Evolutionary conservation across 108 stramenopile genomes (phyloP), one percentile per base, ranked within the genome.

Genomic region (Cyclotella atomus): DNA sequence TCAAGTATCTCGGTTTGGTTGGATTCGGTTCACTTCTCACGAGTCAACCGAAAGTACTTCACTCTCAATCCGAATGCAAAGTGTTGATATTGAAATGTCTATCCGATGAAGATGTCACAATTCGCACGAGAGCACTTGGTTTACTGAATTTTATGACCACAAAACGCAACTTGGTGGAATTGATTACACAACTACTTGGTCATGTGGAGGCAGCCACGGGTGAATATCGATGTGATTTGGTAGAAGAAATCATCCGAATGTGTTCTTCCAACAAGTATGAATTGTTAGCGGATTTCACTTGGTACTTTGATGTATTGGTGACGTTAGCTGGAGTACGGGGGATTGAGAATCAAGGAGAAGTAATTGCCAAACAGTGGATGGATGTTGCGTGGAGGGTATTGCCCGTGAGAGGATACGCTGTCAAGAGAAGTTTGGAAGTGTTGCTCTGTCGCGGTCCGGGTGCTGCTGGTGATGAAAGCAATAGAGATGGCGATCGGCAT

Each of bases 1-100:
- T 99, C 34, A 99, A 99, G 81, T 97, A 99, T 84, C 85, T 97
- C 32, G 99, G 99, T 53, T 81, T 99, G 28, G 97, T 99, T 3
- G 99, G 97, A 6, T 97, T 99, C 68, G 91, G 83, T 32, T 84
- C 92, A 7, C 83, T 99, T 53, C 91, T 98, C 85, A 75, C 74
- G 59, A 96, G 95, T 54, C 92, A 97, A 79, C 97, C 99, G 25
- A 83, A 88, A 49, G 95, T 92, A 0, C 82, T 99, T 32, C 79
- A 87, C 27, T 77, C 79, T 10, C 77, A 81, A n/a, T 74, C 86
- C 6, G 97, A 94, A 46, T 96, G 96, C 68, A 84, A 92, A 25
- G 93, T 91, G 6, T 84, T 97, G 36, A 96, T 99, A 27, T 84
- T 99, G 63, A 71, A 75, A 25, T 99, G 99, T 76, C 87, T 99